These are phyloP conservation scores for Gymnopus androsaceus DNA, from an alignment of 1,284 basidiomycete genomes.

Conservation along the genomic window DNA sequence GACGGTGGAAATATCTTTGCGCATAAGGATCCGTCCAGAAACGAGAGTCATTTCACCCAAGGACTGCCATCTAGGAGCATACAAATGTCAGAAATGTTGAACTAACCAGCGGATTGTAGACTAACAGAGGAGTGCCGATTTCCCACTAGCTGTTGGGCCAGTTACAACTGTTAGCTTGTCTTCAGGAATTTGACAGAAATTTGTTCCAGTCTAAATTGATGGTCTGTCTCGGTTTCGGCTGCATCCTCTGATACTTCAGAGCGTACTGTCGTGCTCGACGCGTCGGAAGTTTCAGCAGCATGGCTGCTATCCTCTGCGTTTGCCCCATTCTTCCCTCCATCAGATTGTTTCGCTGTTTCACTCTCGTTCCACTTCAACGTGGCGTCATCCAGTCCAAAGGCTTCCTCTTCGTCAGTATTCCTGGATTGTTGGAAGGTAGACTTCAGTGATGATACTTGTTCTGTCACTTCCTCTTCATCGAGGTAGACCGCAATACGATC, in stretches of 20 bases:
- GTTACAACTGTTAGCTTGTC: slow-evolving; percentile 60
- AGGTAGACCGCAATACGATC: slow-evolving; percentile 83
- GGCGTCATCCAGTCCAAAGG: slow-evolving; percentile 11
- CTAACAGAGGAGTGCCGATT: slow-evolving; percentile 38
- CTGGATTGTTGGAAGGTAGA: slow-evolving; percentile 23
- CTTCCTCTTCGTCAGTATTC: slow-evolving; percentile 30
- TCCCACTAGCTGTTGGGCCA: slow-evolving; percentile 34
- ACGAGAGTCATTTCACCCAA: slow-evolving; percentile 14
- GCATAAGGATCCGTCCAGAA: slow-evolving; percentile 9
- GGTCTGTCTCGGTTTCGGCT: not conserved
- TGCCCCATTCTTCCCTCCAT: slow-evolving; percentile 28
- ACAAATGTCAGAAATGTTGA: slow-evolving; percentile 53
- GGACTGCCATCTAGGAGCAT: slow-evolving; percentile 9
- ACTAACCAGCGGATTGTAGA: not conserved
- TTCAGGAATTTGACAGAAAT: slow-evolving; percentile 67
- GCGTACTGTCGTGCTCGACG: not conserved
- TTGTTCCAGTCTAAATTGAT: slow-evolving; percentile 50
- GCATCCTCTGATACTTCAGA: slow-evolving; percentile 3
- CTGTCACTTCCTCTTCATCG: slow-evolving; percentile 79
- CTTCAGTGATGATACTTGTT: slow-evolving; percentile 70
- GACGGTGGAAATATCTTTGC: slow-evolving; percentile 7
- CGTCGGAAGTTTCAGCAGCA: not conserved
- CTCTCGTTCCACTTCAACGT: slow-evolving; percentile 18
- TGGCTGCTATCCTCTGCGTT: not conserved
- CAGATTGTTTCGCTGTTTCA: slow-evolving; percentile 39